phyloP scores from a whole-genome alignment of 2,329 filamentous ascomycete species.

The Neocatenulostroma microsporum region DNA sequence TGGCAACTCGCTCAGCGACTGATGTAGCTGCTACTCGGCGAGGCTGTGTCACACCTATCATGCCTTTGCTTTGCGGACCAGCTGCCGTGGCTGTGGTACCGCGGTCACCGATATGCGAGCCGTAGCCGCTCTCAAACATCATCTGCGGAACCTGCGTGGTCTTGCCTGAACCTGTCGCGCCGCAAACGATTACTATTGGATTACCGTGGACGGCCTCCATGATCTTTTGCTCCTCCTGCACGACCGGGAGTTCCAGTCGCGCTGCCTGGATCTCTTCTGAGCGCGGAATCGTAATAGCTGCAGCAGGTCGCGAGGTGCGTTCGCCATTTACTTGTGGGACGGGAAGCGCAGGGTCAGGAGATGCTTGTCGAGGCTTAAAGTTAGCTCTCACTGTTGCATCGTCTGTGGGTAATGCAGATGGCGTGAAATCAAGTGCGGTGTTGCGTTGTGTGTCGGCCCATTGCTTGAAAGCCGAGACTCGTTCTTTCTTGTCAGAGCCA shows the following conservation, averaged over 20 bases:
- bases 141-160: conserved; percentile 98
- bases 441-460: conserved; percentile 88
- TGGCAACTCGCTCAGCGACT: conserved; percentile 85
- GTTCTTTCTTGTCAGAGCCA: conserved; percentile 31
- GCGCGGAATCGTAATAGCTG: conserved; percentile 64
- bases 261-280: conserved; percentile 66
- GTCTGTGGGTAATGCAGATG: conserved; percentile 34
- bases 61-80: conserved; percentile 42
- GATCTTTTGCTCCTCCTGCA: conserved; percentile 91
- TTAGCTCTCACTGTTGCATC: conserved; percentile 41
- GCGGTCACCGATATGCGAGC: conserved; percentile 54
- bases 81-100: background rate
- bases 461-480: conserved; percentile 72
- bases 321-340: conserved; percentile 47
- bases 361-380: conserved; percentile 59
- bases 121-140: conserved; percentile 87
- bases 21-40: conserved; percentile 91
- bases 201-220: conserved; percentile 97
- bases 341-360: conserved; percentile 66
- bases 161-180: conserved; percentile 93
- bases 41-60: conserved; percentile 94
- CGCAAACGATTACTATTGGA: conserved; percentile 82
- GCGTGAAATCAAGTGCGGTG: conserved; percentile 64
- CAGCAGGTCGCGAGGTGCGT: conserved; percentile 61
- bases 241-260: conserved; percentile 74